A percentile compares a stretch with the other conserved stretches of the same genome.
phyloP scores from a whole-genome alignment of 2,329 filamentous ascomycete genomes.

The Penicillium sclerotigenum region DNA sequence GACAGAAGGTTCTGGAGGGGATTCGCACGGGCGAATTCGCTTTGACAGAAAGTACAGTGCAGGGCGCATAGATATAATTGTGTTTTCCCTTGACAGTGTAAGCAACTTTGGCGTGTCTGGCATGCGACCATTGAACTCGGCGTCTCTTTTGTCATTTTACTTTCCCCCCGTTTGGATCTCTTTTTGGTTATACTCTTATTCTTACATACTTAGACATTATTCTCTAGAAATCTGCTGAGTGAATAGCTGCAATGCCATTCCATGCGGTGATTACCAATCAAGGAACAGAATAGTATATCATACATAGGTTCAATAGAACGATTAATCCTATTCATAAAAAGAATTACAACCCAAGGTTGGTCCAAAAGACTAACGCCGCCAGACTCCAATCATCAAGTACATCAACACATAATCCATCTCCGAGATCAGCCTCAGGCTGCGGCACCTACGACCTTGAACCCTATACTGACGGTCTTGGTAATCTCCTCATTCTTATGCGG shows the following conservation, averaged over 20 bases:
- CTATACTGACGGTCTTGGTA: constrained; percentile 41
- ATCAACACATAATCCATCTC: constrained; percentile 12
- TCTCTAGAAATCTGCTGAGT: background rate
- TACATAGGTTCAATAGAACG: constrained; percentile 2
- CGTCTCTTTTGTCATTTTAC: constrained; percentile 14
- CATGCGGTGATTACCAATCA: background rate
- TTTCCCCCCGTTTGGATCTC: background rate
- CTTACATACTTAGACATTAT: constrained; percentile 20
- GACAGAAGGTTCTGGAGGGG: constrained; percentile 55
- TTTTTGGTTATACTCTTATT: background rate
- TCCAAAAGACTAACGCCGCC: constrained; percentile 4
- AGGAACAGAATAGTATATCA: background rate
- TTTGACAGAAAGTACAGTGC: constrained; percentile 42
- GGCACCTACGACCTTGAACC: constrained; percentile 62
- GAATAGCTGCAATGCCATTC: background rate
- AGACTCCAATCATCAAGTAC: constrained; percentile 13
- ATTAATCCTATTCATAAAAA: constrained; percentile 5
- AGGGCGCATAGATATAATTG: constrained; percentile 32
- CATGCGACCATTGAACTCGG: constrained; percentile 19
- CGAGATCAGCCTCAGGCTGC: constrained; percentile 55
- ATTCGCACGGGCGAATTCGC: constrained; percentile 53
- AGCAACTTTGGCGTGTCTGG: constrained; percentile 26
- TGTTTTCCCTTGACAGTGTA: constrained; percentile 7
- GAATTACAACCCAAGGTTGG: background rate
- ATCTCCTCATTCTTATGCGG: constrained; percentile 64